Percentiles rank a stretch among this genome's conserved stretches.
phyloP scores from a whole-genome alignment of 2,329 filamentous ascomycete genomes.

The Berkeleyomyces basicola region DNA sequence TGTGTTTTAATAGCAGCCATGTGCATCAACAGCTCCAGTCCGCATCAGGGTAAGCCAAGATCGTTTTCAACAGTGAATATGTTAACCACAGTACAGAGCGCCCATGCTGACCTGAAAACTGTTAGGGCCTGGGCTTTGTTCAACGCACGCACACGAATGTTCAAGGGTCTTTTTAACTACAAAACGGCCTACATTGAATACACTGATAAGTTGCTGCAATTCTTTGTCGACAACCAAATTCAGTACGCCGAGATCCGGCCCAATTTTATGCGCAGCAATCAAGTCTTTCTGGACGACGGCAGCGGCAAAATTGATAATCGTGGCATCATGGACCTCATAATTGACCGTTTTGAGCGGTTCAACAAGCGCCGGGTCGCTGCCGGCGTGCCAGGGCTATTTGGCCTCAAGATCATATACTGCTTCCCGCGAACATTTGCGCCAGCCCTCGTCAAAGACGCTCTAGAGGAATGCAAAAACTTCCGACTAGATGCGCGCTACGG shows the following conservation, averaged over 20 bases:
- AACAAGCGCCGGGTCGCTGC: constrained; percentile 25
- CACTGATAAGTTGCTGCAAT: constrained; percentile 39
- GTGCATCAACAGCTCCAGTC: constrained; percentile 36
- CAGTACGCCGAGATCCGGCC: constrained; percentile 57
- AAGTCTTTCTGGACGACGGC: constrained; percentile 43
- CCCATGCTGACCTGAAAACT: not conserved
- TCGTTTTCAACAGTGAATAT: not conserved
- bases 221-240: constrained; percentile 47
- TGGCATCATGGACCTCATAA: constrained; percentile 44
- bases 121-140: constrained; percentile 43
- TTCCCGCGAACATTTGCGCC: constrained; percentile 44
- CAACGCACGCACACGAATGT: constrained; percentile 51
- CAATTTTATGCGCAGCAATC: constrained; percentile 49
- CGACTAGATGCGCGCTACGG: constrained; percentile 33
- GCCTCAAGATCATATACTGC: constrained; percentile 56
- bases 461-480: constrained; percentile 44
- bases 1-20: constrained; percentile 45
- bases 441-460: constrained; percentile 30
- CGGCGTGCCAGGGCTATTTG: constrained; percentile 30
- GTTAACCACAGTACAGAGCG: constrained; percentile 13
- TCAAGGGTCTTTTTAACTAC: constrained; percentile 57
- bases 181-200: constrained; percentile 45
- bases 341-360: constrained; percentile 28
- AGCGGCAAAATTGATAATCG: constrained; percentile 33
- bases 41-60: constrained; percentile 31